These are phyloP conservation scores for Ustilaginoidea virens DNA, from an alignment of 2,329 filamentous ascomycete genomes.

Conservation along the genomic window DNA sequence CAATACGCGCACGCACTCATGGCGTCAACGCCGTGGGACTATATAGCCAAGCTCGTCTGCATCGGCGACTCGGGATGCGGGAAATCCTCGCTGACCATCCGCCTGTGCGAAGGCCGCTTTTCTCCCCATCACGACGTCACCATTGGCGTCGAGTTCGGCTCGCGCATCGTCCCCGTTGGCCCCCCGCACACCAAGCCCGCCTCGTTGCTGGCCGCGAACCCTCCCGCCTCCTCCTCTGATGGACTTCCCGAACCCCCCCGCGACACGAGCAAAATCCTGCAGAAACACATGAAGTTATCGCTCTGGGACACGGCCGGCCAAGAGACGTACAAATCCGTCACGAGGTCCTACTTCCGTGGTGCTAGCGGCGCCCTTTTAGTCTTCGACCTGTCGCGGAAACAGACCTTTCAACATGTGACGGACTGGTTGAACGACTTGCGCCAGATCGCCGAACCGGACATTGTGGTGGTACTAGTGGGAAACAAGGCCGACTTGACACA, in stretches of 20 bases:
- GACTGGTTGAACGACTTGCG: constrained; percentile 90
- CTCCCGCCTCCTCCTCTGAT: constrained; percentile 9
- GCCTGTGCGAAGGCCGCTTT: constrained; percentile 93
- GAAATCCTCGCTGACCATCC: constrained; percentile 87
- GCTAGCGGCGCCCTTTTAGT: constrained; percentile 61
- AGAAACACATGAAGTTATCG: constrained; percentile 81
- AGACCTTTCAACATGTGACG: constrained; percentile 77
- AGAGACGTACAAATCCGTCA: constrained; percentile 95
- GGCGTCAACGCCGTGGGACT: constrained; percentile 74
- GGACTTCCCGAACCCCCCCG: constrained; percentile 40
- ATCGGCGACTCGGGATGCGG: constrained; percentile 94
- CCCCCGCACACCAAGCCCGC: constrained; percentile 50
- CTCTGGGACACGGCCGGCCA: constrained; percentile 95
- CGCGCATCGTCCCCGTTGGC: constrained; percentile 79
- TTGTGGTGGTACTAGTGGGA: constrained; percentile 85
- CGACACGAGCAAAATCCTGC: constrained; percentile 22
- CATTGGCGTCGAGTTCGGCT: constrained; percentile 93
- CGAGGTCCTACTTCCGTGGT: constrained; percentile 83
- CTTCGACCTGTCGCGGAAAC: constrained; percentile 78
- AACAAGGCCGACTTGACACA: constrained; percentile 81
- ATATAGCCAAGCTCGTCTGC: constrained; percentile 96
- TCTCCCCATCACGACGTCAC: constrained; percentile 91
- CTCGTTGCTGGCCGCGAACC: constrained; percentile 11
- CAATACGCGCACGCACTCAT: constrained; percentile 19
- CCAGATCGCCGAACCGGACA: constrained; percentile 89